Evolutionary conservation across 2,329 filamentous ascomycete species (phyloP), one percentile per base, ranked within the genome.

Genomic region (Calonectria hawksworthii): DNA sequence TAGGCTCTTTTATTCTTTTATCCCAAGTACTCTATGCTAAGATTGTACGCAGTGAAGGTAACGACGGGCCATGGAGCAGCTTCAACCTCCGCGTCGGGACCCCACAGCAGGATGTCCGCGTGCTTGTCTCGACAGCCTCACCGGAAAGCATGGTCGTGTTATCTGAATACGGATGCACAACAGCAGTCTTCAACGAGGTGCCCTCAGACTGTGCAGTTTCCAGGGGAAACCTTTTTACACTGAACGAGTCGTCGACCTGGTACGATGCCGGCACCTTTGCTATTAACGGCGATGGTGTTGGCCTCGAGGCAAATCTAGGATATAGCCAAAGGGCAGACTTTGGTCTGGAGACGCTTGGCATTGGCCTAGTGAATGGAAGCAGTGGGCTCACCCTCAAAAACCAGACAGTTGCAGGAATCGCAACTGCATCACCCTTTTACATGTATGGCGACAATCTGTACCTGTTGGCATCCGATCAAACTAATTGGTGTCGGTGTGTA

Each of bases 21-120:
- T 28, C 9, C 23, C 26, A 10, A 21, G 21, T 10, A 26, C 11
- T 11, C n/a, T 4, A 41, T 14, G 13, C 32, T 69, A n/a, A 61
- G 4, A 34, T 36, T 47, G 21, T 36, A 6, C 9, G 5, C n/a
- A 69, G 67, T 18, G 67, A 69, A n/a, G 67, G 67, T 11, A 69
- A 69, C n/a, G 67, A 69, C 26, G 67, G 67, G 6, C 67, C 67
- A 36, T 69, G 67, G 67, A 69, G 67, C 36, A 61, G 36, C 21
- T 69, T 69, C 30, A 69, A 61, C 41, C 51, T 69, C 32, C 67
- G 67, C 50, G 51, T 69, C 36, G 67, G 67, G 10, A 59, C 67
- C 28, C 67, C 67, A 26, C 14, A 69, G 9, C 67, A 69, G 30
- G 67, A 69, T 23, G 36, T 61, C 34, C 67, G 52, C n/a, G 51